These are phyloP conservation scores for Dactylellina sp. DNA, from an alignment of 2,329 filamentous ascomycete species.

Conservation along the genomic window DNA sequence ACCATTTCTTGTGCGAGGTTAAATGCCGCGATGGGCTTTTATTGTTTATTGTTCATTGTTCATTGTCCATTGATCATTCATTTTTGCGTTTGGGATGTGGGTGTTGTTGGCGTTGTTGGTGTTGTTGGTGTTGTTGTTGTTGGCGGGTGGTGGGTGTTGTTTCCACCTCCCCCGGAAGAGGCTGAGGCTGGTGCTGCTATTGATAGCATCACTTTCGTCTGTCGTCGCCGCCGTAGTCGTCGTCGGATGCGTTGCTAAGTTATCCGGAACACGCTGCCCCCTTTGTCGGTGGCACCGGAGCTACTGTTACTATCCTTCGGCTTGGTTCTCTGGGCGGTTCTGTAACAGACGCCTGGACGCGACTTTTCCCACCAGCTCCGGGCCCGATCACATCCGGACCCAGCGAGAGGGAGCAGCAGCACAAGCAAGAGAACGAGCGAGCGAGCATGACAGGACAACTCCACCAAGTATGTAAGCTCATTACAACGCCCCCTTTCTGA, in stretches of 20 bases:
- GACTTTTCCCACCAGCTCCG: conserved; percentile 5
- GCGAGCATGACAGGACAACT: background rate
- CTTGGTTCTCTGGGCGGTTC: conserved; percentile 4
- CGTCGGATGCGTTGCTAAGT: conserved; percentile 2
- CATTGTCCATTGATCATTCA: no score
- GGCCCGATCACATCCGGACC: conserved; percentile 39
- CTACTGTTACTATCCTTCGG: background rate
- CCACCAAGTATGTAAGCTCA: background rate
- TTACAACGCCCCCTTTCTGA: conserved; percentile 17
- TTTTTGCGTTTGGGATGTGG: background rate
- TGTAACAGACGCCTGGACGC: conserved; percentile 7
- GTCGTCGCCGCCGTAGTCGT: background rate
- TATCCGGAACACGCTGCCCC: conserved; percentile 16
- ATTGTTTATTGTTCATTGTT: no score
- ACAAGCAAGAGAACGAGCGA: background rate
- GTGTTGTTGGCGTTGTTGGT: background rate
- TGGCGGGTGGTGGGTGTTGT: no score
- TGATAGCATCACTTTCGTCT: background rate
- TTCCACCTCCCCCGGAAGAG: no score
- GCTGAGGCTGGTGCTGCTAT: conserved; percentile 5
- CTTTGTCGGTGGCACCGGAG: conserved; percentile 2
- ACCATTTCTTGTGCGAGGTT: no score
- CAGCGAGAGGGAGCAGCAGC: background rate
- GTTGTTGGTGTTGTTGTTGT: no score
- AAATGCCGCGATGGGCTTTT: no score